Evolutionary conservation across 345 rosid genomes (phyloP).

Genomic region (Lenwebbia sp.): DNA sequence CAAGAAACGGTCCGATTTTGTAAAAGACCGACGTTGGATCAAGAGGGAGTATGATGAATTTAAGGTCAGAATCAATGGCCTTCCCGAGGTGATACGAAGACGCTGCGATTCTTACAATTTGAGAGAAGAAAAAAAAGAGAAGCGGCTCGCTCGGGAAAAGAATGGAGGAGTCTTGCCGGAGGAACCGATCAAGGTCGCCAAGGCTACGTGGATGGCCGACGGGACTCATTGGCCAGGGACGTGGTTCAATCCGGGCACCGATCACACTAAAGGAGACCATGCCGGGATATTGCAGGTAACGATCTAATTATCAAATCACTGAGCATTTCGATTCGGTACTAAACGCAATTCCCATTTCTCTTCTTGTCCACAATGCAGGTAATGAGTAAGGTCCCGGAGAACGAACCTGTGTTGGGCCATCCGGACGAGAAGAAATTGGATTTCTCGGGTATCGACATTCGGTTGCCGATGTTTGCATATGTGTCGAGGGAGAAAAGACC

Average conservation of each 20-base stretch:
- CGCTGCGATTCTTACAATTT: conserved; percentile 50
- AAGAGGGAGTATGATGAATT: conserved; percentile 95
- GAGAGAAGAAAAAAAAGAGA: conserved; percentile 56
- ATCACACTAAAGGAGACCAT: conserved; percentile 83
- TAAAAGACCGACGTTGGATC: conserved; percentile 91
- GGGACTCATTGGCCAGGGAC: conserved; percentile 99
- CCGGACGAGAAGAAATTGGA: conserved; percentile 56
- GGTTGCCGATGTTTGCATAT: conserved; percentile 80
- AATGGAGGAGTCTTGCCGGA: conserved; percentile 42
- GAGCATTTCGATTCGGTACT: background rate
- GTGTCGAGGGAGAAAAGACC: conserved; percentile 80
- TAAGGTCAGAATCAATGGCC: conserved; percentile 87
- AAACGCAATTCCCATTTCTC: background rate
- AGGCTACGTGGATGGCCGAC: conserved; percentile 99
- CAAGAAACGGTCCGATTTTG: conserved; percentile 79
- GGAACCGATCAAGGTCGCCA: conserved; percentile 30
- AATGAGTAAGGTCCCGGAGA: conserved; percentile 79
- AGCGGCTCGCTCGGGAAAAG: conserved; percentile 38
- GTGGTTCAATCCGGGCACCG: conserved; percentile 51
- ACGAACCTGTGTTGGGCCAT: conserved; percentile 58
- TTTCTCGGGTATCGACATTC: conserved; percentile 63
- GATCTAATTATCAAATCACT: background rate
- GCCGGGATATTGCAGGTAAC: conserved; percentile 70
- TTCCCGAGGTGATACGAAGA: conserved; percentile 65
- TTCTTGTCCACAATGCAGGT: conserved; percentile 23